Percentiles rank a stretch among this genome's conserved stretches.
Conservation (phyloP, 2,329 filamentous ascomycete species). For the Beauveria asiatica region DNA sequence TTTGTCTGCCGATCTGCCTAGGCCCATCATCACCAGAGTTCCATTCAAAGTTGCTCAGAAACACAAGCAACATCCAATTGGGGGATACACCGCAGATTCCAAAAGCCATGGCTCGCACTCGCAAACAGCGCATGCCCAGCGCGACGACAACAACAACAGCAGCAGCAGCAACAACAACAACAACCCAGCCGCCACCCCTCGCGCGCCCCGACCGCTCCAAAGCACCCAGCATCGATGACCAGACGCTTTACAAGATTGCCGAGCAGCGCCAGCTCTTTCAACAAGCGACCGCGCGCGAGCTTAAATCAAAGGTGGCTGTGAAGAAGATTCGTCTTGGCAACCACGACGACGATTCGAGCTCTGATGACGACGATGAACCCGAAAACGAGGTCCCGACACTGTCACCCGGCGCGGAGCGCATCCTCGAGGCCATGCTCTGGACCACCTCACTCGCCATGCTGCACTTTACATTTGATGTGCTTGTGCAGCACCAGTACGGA, state of each 20-base stretch:
- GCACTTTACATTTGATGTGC: constrained; percentile 69
- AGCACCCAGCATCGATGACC: constrained; percentile 39
- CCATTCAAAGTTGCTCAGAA: no score
- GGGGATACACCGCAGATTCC: no score
- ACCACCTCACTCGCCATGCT: constrained; percentile 57
- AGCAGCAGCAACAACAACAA: constrained; percentile 20
- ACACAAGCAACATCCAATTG: not conserved
- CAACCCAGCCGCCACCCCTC: constrained; percentile 14
- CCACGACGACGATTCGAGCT: constrained; percentile 21
- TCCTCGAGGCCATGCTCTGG: constrained; percentile 51
- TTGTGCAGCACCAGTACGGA: constrained; percentile 74
- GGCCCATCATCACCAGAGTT: no score
- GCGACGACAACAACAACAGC: constrained; percentile 20
- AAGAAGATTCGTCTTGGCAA: constrained; percentile 6
- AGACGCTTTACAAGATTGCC: constrained; percentile 68
- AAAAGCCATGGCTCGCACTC: constrained; percentile 4
- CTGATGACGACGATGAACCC: constrained; percentile 19
- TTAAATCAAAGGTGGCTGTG: constrained; percentile 14
- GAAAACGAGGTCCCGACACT: constrained; percentile 23
- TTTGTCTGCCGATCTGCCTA: no score
- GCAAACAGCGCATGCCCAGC: not conserved
- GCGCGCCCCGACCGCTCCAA: constrained; percentile 58
- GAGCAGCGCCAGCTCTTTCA: constrained; percentile 52
- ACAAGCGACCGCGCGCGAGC: constrained; percentile 32
- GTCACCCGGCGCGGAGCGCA: constrained; percentile 38